These are phyloP conservation scores for Backusella parvicylindrica DNA, from an alignment of 192 early-diverging fungal genomes.

Conservation along the genomic window DNA sequence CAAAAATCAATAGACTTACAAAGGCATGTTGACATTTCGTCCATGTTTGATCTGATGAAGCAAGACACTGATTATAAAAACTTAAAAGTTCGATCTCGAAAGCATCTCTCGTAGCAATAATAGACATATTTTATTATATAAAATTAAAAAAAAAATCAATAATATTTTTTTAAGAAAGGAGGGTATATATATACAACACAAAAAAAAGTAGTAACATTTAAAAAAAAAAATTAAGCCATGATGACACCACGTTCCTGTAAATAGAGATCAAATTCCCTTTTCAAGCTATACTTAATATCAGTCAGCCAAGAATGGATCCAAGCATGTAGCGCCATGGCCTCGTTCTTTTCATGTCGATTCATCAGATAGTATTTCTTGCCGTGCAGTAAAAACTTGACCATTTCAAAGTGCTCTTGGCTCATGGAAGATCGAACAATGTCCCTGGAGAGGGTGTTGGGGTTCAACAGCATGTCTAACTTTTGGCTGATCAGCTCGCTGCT, in stretches of 20 bases:
- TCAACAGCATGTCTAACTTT: neutral
- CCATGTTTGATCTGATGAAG: neutral
- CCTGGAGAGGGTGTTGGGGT: neutral
- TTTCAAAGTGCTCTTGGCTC: neutral
- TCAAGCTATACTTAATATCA: conserved; percentile 2
- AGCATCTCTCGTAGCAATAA: neutral
- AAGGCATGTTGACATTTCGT: neutral
- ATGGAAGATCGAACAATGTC: neutral
- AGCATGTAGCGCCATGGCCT: neutral
- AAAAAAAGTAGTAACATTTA: neutral
- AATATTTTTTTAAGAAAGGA: neutral
- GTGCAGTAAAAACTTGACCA: neutral
- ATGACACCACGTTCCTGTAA: neutral
- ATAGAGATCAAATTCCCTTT: neutral
- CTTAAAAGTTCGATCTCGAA: neutral
- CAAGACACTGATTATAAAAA: neutral
- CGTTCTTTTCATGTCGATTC: conserved; percentile 1
- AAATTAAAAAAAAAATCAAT: neutral
- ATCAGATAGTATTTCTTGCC: neutral
- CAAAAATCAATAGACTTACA: neutral
- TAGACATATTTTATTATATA: neutral
- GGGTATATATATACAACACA: neutral
- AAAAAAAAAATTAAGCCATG: neutral
- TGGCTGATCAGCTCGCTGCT: neutral
- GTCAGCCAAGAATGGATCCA: neutral